Evolutionary conservation across 805 yeast genomes (phyloP).

Genomic region (Teunomyces cretensis): DNA sequence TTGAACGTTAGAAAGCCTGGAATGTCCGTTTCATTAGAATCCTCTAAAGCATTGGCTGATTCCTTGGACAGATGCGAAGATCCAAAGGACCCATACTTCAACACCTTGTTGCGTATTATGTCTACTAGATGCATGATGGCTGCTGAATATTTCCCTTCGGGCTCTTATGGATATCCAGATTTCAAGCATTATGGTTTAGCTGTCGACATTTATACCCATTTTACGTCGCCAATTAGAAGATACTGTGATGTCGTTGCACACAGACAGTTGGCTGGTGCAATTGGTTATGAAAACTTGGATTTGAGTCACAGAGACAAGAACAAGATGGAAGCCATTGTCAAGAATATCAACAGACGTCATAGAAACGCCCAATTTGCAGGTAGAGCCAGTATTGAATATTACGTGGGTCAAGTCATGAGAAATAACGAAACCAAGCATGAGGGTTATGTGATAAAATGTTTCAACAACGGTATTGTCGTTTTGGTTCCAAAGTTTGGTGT

Average conservation of each 20-base stretch:
- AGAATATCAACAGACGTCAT: constrained; percentile 89
- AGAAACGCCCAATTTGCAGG: constrained; percentile 99
- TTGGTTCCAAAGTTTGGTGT: constrained; percentile 95
- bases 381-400: constrained; percentile 94
- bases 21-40: constrained; percentile 72
- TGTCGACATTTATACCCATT: constrained; percentile 95
- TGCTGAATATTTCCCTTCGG: constrained; percentile 94
- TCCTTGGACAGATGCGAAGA: constrained; percentile 88
- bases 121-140: constrained; percentile 99
- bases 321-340: constrained; percentile 85
- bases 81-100: constrained; percentile 82
- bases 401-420: constrained; percentile 96
- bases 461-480: constrained; percentile 92
- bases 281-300: constrained; percentile 84
- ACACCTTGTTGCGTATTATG: constrained; percentile 91
- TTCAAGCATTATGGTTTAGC: constrained; percentile 97
- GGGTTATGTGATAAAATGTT: constrained; percentile 89
- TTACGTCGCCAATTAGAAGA: constrained; percentile 97
- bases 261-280: constrained; percentile 97
- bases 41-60: constrained; percentile 89
- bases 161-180: constrained; percentile 85
- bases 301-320: constrained; percentile 80
- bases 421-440: constrained; percentile 76
- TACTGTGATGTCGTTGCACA: constrained; percentile 98
- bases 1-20: constrained; percentile 71